Base-by-base conservation (phyloP, 2,329 filamentous ascomycete species). In the Septoria petroselini region DNA sequence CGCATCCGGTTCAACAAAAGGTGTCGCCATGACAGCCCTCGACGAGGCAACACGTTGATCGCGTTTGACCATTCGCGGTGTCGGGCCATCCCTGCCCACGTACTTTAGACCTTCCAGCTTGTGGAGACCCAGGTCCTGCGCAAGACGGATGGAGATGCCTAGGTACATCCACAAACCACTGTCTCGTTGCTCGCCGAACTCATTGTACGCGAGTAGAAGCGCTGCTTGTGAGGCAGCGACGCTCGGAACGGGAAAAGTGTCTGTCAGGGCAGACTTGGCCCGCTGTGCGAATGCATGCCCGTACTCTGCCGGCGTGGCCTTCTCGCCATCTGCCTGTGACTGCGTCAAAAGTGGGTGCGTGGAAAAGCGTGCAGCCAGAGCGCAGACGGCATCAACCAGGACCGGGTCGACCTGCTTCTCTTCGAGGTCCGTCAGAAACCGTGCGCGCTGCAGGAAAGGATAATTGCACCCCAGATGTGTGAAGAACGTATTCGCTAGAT, bases 131-230 rank as follows among this genome's bases (percentile, higher is more conserved):
- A 95, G 70, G 62, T 90, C 85, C 53, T 88, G 80, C 0, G 85
- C 85, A 82, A 90, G 86, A 3, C 89, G 83, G 53, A 95, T 95
- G 0, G 89, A 85, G 43, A 91, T 84, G 0, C 89, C 90, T 1
- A 95, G 75, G 64, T 94, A 95, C 88, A 95, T 94, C 89, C 90
- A 95, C 5, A 95, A 70, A 0, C 88, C 88, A 65, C 88, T 94
- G 63, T 95, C 90, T 60, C 91, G 87, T 58, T 88, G 88, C 8
- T 87, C 86, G 1, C 89, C 90, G 59, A 95, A 95, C 35, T 91
- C 85, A 58, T 94, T 88, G 63, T 95, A 95, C 0, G 88, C 89
- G 70, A 95, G 80, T 21, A 95, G 72, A 8, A 95, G 70, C 41
- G 85, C 90, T 0, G 89, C 88, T 61, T 95, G 90, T 0, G 93